phyloP scores from a whole-genome alignment of 148 eudicot species.

The Arctostaphylos glauca region DNA sequence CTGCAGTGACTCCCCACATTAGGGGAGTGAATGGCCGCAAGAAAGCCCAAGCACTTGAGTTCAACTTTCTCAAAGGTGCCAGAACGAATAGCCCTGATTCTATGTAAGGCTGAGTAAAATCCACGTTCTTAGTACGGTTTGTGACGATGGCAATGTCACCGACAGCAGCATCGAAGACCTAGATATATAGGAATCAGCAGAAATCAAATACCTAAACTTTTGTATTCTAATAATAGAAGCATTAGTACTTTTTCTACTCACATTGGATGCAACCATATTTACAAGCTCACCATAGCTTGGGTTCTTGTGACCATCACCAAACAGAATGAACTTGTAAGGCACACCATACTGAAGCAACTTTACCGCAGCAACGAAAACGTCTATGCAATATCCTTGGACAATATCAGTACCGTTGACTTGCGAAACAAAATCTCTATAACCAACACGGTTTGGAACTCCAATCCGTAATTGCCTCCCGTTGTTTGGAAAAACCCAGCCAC shows the following conservation, averaged over 20 bases:
- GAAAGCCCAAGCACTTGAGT: conserved; percentile 60
- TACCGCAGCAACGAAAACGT: conserved; percentile 32
- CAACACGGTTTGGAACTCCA: conserved; percentile 33
- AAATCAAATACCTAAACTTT: neutral
- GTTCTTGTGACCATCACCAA: conserved; percentile 39
- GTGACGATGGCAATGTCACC: conserved; percentile 60
- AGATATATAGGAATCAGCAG: conserved; percentile 10
- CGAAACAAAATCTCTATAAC: conserved; percentile 28
- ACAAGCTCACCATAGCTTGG: conserved; percentile 34
- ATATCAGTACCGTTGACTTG: conserved; percentile 1
- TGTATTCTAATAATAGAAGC: neutral
- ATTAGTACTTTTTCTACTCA: conserved; percentile 19
- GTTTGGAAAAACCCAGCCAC: conserved; percentile 45
- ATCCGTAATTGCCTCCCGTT: conserved; percentile 30
- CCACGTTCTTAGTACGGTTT: conserved; percentile 50
- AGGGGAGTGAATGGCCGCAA: conserved; percentile 43
- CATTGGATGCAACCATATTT: conserved; percentile 22
- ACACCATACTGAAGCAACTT: conserved; percentile 31
- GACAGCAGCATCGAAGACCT: conserved; percentile 58
- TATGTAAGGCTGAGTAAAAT: conserved; percentile 62
- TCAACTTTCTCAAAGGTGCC: conserved; percentile 26
- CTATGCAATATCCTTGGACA: conserved; percentile 35
- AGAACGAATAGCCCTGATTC: conserved; percentile 58
- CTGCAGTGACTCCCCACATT: conserved; percentile 52
- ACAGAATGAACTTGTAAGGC: conserved; percentile 27